A percentile compares a stretch with the other conserved stretches of the same genome.
These are phyloP conservation scores for Lunasporangiospora selenospora DNA, from an alignment of 192 early-diverging fungal genomes.

Conservation along the genomic window DNA sequence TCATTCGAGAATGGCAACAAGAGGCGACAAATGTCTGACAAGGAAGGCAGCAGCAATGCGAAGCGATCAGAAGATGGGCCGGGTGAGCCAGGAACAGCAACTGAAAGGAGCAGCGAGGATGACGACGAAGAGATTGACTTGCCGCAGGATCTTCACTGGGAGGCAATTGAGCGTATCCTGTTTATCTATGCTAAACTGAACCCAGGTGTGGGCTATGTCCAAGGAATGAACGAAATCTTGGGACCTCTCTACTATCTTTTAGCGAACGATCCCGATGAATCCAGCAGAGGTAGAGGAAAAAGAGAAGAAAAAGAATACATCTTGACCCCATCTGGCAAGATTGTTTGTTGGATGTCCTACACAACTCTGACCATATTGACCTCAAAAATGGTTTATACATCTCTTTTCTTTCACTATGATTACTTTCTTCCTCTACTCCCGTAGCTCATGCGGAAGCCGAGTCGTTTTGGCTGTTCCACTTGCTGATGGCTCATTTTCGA, in stretches of 20 bases:
- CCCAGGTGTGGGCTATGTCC: constrained; percentile 84
- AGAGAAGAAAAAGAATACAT: constrained; percentile 14
- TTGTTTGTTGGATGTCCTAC: not conserved
- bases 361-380: no score
- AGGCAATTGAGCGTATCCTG: constrained; percentile 78
- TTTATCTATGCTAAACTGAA: constrained; percentile 84
- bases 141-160: constrained; percentile 75
- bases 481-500: constrained; percentile 71
- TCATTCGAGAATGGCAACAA: constrained; percentile 29
- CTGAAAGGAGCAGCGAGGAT: constrained; percentile 1
- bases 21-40: no score
- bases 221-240: constrained; percentile 89
- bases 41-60: not conserved
- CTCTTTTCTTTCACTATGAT: not conserved
- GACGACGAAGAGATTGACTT: constrained; percentile 23
- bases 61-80: constrained; percentile 13
- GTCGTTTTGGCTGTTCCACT: constrained; percentile 78
- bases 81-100: not conserved
- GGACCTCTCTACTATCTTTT: constrained; percentile 83
- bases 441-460: constrained; percentile 81
- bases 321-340: constrained; percentile 6
- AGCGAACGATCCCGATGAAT: constrained; percentile 62
- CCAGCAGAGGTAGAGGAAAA: constrained; percentile 37
- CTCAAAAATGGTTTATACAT: no score
- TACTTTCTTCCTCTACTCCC: not conserved